Conservation (phyloP, 2,329 filamentous ascomycete genomes). For the Stagonosporopsis tanaceti region DNA sequence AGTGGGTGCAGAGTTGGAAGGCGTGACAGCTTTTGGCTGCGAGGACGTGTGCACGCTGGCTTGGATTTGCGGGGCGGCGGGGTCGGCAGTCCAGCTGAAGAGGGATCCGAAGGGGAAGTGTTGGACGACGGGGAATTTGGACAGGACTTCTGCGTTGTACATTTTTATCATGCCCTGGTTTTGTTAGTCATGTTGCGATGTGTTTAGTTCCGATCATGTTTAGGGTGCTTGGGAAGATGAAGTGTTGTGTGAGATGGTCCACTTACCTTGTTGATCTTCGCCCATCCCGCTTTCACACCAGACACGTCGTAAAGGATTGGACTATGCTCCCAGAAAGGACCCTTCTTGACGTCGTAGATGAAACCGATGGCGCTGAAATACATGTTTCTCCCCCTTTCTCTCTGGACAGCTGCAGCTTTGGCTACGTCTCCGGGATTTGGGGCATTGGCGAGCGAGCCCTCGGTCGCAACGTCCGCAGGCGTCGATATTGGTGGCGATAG, state of each 20-base stretch:
- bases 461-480: conserved; percentile 68
- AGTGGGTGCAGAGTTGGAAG: conserved; percentile 29
- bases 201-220: neutral
- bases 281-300: conserved; percentile 88
- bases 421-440: conserved; percentile 75
- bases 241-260: neutral
- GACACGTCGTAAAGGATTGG: conserved; percentile 95
- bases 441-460: conserved; percentile 74
- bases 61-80: conserved; percentile 45
- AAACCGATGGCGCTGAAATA: conserved; percentile 97
- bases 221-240: neutral
- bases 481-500: conserved; percentile 75
- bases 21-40: conserved; percentile 42
- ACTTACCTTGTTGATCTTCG: conserved; percentile 81
- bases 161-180: conserved; percentile 94
- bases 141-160: conserved; percentile 96
- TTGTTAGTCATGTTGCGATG: conserved; percentile 3
- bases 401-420: conserved; percentile 51
- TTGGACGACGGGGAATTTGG: conserved; percentile 98
- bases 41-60: conserved; percentile 47
- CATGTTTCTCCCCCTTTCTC: conserved; percentile 62
- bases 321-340: conserved; percentile 94
- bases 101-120: conserved; percentile 71
- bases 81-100: conserved; percentile 58
- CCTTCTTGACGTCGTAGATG: conserved; percentile 95